Percentiles rank a stretch among this genome's conserved stretches.
Conservation (phyloP, 2,329 filamentous ascomycete species). For the Hypoxylon sp. region DNA sequence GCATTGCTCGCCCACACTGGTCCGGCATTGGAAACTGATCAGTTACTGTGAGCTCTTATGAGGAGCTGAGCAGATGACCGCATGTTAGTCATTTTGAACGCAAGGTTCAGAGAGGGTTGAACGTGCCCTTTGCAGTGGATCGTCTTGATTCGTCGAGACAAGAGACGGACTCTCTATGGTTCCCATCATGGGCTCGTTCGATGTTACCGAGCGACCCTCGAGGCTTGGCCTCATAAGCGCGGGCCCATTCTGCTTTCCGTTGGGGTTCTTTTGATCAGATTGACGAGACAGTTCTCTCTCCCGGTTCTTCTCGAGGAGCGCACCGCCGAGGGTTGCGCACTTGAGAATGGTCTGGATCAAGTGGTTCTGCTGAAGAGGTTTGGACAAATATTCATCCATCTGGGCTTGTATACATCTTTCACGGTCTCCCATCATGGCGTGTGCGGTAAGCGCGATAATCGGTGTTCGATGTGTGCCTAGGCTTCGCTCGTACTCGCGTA, state of each 20-base stretch:
- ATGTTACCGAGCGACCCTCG: conserved; percentile 73
- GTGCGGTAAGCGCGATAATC: conserved; percentile 95
- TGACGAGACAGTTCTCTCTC: conserved; percentile 66
- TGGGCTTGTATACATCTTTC: conserved; percentile 98
- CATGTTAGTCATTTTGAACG: conserved; percentile 43
- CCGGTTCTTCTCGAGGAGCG: conserved; percentile 78
- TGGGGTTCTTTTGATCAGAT: conserved; percentile 57
- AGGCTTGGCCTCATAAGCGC: conserved; percentile 41
- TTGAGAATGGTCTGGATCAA: conserved; percentile 98
- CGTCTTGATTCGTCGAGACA: conserved; percentile 66
- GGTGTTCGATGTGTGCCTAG: conserved; percentile 84
- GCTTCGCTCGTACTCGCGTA: conserved; percentile 90
- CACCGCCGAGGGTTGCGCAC: conserved; percentile 89
- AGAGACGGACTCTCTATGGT: conserved; percentile 70
- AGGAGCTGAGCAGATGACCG: conserved; percentile 42
- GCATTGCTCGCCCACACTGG: neutral
- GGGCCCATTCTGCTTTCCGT: conserved; percentile 48
- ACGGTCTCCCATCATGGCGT: conserved; percentile 97
- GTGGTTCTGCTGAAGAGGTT: conserved; percentile 95
- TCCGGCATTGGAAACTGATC: conserved; percentile 33
- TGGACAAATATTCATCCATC: conserved; percentile 99
- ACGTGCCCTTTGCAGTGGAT: conserved; percentile 64
- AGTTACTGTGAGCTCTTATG: conserved; percentile 47
- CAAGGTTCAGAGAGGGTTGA: conserved; percentile 56
- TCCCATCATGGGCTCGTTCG: conserved; percentile 65